These are phyloP conservation scores for Lenzites betulinus DNA, from an alignment of 768 basidiomycete genomes.

Conservation along the genomic window DNA sequence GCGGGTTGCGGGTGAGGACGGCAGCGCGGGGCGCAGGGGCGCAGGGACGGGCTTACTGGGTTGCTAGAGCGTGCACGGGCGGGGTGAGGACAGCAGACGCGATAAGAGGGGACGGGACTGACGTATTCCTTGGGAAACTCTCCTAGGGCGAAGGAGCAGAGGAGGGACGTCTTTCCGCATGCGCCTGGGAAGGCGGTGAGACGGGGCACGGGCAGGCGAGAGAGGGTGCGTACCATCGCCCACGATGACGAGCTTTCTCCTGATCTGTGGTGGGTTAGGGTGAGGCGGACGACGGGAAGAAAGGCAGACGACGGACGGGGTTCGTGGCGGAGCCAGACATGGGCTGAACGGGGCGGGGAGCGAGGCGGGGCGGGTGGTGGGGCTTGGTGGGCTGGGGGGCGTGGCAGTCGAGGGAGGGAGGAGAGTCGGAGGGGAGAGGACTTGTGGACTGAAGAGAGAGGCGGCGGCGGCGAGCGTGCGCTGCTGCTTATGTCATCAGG, in stretches of 20 bases:
- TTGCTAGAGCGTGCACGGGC: conserved; percentile 36
- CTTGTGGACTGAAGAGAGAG: conserved; percentile 4
- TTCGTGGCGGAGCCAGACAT: conserved; percentile 52
- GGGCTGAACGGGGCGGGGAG: conserved; percentile 5
- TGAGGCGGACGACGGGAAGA: not conserved
- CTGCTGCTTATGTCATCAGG: conserved; percentile 20
- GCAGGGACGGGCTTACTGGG: too few relatives aligned
- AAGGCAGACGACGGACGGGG: conserved; percentile 46
- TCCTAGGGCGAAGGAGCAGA: conserved; percentile 90
- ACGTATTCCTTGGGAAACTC: conserved; percentile 97
- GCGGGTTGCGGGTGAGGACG: too few relatives aligned
- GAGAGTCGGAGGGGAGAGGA: not conserved
- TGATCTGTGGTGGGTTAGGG: conserved; percentile 55
- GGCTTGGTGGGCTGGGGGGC: too few relatives aligned
- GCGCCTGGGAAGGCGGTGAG: conserved; percentile 57
- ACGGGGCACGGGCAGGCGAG: conserved; percentile 15
- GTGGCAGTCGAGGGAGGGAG: not conserved
- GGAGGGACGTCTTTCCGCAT: conserved; percentile 92
- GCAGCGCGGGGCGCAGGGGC: too few relatives aligned
- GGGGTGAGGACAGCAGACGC: not conserved
- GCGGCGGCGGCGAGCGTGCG: not conserved
- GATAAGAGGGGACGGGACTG: conserved; percentile 36
- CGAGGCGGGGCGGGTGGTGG: conserved; percentile 3
- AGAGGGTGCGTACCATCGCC: conserved; percentile 74
- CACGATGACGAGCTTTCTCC: conserved; percentile 94